These are phyloP conservation scores for Daphne laureola DNA, from an alignment of 441 rosid species.

Conservation along the genomic window DNA sequence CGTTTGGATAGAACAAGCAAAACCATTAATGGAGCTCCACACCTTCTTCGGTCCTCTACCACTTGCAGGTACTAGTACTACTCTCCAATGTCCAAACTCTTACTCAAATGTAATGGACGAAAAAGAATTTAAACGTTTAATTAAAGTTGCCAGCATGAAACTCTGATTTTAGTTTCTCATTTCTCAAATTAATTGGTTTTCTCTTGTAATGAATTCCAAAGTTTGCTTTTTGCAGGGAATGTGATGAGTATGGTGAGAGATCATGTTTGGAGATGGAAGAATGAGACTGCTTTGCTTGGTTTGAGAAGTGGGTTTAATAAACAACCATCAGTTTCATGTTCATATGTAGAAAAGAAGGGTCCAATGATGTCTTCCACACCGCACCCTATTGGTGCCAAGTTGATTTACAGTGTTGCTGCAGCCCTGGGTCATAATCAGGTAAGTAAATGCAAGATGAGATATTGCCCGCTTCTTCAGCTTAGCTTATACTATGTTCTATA, in stretches of 20 bases:
- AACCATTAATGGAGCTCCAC: constrained; percentile 30
- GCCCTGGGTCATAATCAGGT: constrained; percentile 94
- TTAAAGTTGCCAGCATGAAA: too few relatives aligned
- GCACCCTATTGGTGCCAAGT: constrained; percentile 39
- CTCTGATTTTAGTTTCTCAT: too few relatives aligned
- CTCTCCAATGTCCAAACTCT: constrained; percentile 2
- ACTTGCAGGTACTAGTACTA: constrained; percentile 28
- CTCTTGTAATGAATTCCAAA: too few relatives aligned
- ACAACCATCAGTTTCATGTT: constrained; percentile 31
- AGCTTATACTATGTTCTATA: neutral
- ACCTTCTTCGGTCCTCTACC: constrained; percentile 10
- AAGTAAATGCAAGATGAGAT: constrained; percentile 18
- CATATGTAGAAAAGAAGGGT: constrained; percentile 27
- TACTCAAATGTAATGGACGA: too few relatives aligned
- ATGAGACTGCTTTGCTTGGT: constrained; percentile 10
- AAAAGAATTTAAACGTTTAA: too few relatives aligned
- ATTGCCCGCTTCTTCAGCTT: neutral
- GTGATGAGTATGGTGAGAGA: constrained; percentile 13
- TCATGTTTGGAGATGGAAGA: constrained; percentile 17
- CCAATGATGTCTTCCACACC: constrained; percentile 25
- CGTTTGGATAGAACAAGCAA: too few relatives aligned
- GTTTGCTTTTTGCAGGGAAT: constrained; percentile 16
- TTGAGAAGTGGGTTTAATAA: constrained; percentile 4
- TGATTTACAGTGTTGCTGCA: constrained; percentile 68
- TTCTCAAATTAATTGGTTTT: too few relatives aligned